Evolutionary conservation across 306 rosid species (phyloP).

Genomic region (Citrullus colocynthis): DNA sequence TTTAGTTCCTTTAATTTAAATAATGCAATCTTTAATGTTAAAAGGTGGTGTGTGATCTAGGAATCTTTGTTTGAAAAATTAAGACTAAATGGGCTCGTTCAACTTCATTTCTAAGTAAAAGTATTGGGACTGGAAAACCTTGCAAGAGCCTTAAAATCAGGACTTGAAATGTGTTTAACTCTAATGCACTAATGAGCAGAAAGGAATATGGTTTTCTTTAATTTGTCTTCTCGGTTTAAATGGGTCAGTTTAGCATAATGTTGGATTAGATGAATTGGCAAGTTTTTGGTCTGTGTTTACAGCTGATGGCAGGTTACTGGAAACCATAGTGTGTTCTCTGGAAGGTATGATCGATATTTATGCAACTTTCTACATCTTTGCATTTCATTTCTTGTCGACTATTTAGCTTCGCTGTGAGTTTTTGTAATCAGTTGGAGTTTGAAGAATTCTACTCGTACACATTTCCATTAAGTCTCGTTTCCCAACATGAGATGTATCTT

Average conservation of each 20-base stretch:
- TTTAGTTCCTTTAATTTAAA: neutral
- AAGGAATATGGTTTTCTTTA: neutral
- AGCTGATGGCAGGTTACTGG: conserved; percentile 1
- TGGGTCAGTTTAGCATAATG: neutral
- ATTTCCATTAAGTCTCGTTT: neutral
- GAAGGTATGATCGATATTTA: neutral
- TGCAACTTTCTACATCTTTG: neutral
- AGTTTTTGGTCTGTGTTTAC: neutral
- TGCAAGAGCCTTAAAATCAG: neutral
- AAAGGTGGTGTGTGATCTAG: neutral
- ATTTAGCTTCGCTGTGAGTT: neutral
- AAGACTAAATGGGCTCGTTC: neutral
- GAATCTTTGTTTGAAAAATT: neutral
- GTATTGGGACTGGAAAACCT: neutral
- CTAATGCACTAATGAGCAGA: neutral
- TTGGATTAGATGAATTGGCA: neutral
- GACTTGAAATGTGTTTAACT: neutral
- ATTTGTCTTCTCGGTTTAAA: neutral
- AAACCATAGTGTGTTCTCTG: neutral
- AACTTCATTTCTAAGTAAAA: neutral
- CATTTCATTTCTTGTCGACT: neutral
- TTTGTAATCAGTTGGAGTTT: neutral
- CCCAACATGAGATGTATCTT: neutral
- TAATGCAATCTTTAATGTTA: neutral
- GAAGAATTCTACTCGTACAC: neutral